Percentiles rank a stretch among this genome's conserved stretches.
These are phyloP conservation scores for Trichoderma sp. DNA, from an alignment of 2,329 filamentous ascomycete genomes.

Conservation along the genomic window DNA sequence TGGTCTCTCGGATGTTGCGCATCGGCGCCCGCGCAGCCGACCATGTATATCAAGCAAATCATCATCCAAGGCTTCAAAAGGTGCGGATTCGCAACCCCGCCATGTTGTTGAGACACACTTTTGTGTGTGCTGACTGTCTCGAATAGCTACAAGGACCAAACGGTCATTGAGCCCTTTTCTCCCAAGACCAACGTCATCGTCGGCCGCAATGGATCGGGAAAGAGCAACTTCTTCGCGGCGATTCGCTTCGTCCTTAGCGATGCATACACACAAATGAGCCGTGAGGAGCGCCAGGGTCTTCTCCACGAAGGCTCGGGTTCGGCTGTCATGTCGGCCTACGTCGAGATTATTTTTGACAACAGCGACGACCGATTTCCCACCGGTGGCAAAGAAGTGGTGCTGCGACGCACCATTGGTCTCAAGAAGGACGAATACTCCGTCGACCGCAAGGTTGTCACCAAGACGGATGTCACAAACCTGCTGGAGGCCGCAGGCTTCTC, in stretches of 20 bases:
- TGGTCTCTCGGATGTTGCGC: constrained; percentile 36
- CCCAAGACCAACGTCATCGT: constrained; percentile 98
- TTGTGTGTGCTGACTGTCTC: constrained; percentile 19
- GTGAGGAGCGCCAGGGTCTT: constrained; percentile 91
- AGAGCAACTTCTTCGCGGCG: constrained; percentile 99
- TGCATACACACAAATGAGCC: constrained; percentile 92
- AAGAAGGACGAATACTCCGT: constrained; percentile 99
- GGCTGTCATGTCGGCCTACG: constrained; percentile 98
- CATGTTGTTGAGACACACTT: neutral
- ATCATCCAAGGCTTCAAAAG: constrained; percentile 99
- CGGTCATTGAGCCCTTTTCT: constrained; percentile 96
- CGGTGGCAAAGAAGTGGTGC: constrained; percentile 81
- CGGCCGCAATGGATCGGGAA: constrained; percentile 97
- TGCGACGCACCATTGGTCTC: constrained; percentile 89
- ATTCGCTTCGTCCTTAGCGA: constrained; percentile 98
- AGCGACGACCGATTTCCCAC: constrained; percentile 93
- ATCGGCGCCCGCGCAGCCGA: constrained; percentile 39
- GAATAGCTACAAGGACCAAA: constrained; percentile 96
- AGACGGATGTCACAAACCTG: constrained; percentile 89
- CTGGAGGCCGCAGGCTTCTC: constrained; percentile 96
- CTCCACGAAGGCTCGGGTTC: constrained; percentile 98
- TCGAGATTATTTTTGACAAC: constrained; percentile 99
- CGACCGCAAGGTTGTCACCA: constrained; percentile 94
- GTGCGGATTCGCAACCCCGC: constrained; percentile 45
- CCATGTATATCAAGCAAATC: constrained; percentile 99